These are phyloP conservation scores for Penicillium corylophilum DNA, from an alignment of 2,329 filamentous ascomycete genomes.

Conservation along the genomic window DNA sequence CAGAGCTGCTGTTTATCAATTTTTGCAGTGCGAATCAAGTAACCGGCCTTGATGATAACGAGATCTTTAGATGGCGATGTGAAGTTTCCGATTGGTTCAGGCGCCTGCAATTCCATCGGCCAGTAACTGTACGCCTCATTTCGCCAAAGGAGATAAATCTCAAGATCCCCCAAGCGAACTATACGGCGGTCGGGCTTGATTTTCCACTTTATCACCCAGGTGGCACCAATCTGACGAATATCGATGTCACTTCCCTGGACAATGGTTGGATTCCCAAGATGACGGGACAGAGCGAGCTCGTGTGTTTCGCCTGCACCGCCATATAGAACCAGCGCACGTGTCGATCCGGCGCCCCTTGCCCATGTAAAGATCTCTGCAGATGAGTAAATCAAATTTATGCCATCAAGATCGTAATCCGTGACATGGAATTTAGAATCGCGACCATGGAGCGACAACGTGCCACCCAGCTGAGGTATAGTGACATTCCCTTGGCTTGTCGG, in stretches of 20 bases:
- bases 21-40: slow-evolving; percentile 24
- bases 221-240: background rate
- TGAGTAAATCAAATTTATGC: slow-evolving; percentile 27
- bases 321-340: slow-evolving; percentile 29
- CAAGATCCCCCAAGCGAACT: slow-evolving; percentile 21
- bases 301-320: slow-evolving; percentile 28
- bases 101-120: slow-evolving; percentile 25
- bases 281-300: slow-evolving; percentile 24
- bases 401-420: slow-evolving; percentile 28
- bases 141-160: slow-evolving; percentile 29
- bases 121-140: slow-evolving; percentile 35
- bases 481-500: slow-evolving; percentile 27
- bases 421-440: slow-evolving; percentile 35
- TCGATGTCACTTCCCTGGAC: slow-evolving; percentile 8
- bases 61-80: slow-evolving; percentile 21
- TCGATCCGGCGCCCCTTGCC: slow-evolving; percentile 10
- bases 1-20: slow-evolving; percentile 1
- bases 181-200: slow-evolving; percentile 14
- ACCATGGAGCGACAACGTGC: slow-evolving; percentile 21
- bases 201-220: slow-evolving; percentile 15
- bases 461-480: slow-evolving; percentile 27
- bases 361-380: slow-evolving; percentile 35
- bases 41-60: slow-evolving; percentile 29
- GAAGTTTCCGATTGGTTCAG: slow-evolving; percentile 21
- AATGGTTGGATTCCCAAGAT: slow-evolving; percentile 11